phyloP scores from a whole-genome alignment of 1,139 yeast genomes.

The Yamadazyma kanchanaburiensis region DNA sequence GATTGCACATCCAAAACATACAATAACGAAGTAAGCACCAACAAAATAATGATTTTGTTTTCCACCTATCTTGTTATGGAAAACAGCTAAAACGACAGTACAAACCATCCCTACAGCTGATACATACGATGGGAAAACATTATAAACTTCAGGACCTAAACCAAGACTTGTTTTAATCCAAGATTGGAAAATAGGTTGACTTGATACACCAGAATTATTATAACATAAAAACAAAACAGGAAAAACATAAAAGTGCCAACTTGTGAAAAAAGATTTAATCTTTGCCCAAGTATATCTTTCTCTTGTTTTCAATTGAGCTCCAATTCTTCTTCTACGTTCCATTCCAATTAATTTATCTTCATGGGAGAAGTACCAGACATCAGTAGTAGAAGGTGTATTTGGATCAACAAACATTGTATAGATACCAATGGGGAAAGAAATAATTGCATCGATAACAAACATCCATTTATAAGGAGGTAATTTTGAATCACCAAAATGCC shows the following conservation, averaged over 20 bases:
- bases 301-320: conserved; percentile 45
- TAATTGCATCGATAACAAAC: conserved; percentile 37
- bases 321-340: conserved; percentile 41
- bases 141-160: conserved; percentile 38
- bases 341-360: conserved; percentile 34
- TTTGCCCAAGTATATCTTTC: conserved; percentile 38
- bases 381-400: conserved; percentile 37
- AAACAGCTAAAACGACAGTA: conserved; percentile 36
- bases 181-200: conserved; percentile 49
- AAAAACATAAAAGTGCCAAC: conserved; percentile 50
- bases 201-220: conserved; percentile 43
- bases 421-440: conserved; percentile 33
- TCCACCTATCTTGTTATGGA: conserved; percentile 45
- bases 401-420: conserved; percentile 37
- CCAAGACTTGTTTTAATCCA: conserved; percentile 49
- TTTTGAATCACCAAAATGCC: conserved; percentile 24
- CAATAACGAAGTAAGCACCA: conserved; percentile 28
- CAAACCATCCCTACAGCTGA: conserved; percentile 43
- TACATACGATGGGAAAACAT: conserved; percentile 47
- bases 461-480: conserved; percentile 36
- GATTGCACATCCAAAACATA: conserved; percentile 39
- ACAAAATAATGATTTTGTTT: conserved; percentile 35
- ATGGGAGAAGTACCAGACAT: conserved; percentile 32
- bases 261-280: conserved; percentile 38
- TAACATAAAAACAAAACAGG: conserved; percentile 49